phyloP scores from a whole-genome alignment of 192 early-diverging fungal species.

The Allomyces arbusculus region DNA sequence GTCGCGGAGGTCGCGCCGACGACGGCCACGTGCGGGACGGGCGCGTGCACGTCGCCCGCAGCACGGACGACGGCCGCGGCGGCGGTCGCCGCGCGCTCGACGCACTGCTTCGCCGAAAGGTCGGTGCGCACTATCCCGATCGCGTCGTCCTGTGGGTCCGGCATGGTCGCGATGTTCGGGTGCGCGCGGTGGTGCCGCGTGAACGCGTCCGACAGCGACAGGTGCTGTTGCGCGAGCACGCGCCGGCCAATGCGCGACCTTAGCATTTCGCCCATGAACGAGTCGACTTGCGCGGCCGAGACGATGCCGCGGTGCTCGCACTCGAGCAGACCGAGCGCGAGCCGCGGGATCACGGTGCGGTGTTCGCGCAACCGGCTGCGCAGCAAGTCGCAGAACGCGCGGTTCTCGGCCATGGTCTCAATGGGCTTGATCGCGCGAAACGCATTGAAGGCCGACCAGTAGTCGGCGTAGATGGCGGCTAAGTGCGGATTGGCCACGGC shows the following conservation, averaged over 20 bases:
- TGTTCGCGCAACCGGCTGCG: constrained; percentile 55
- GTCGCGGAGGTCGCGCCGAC: constrained; percentile 50
- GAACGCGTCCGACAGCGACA: constrained; percentile 40
- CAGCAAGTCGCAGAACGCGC: constrained; percentile 54
- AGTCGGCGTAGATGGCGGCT: constrained; percentile 61
- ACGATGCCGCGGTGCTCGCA: constrained; percentile 34
- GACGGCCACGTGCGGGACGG: constrained; percentile 31
- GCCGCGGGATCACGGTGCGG: constrained; percentile 64
- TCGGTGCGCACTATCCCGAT: constrained; percentile 54
- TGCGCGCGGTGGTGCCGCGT: not conserved
- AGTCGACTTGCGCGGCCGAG: constrained; percentile 37
- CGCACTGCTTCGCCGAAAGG: constrained; percentile 33
- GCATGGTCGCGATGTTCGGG: constrained; percentile 23
- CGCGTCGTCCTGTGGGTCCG: constrained; percentile 10
- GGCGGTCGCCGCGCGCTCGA: constrained; percentile 15
- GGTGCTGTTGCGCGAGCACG: constrained; percentile 82
- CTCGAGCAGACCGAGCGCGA: constrained; percentile 72
- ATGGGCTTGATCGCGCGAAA: constrained; percentile 51
- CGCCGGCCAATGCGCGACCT: constrained; percentile 71
- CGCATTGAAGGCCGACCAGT: constrained; percentile 83
- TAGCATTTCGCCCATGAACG: constrained; percentile 79
- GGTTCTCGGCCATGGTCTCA: constrained; percentile 60
- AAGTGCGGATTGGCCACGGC: constrained; percentile 85
- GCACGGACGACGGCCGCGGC: constrained; percentile 21
- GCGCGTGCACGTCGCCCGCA: constrained; percentile 16